Base-by-base conservation (phyloP, 1,139 yeast species). In the Saccharomyces hybrid region DNA sequence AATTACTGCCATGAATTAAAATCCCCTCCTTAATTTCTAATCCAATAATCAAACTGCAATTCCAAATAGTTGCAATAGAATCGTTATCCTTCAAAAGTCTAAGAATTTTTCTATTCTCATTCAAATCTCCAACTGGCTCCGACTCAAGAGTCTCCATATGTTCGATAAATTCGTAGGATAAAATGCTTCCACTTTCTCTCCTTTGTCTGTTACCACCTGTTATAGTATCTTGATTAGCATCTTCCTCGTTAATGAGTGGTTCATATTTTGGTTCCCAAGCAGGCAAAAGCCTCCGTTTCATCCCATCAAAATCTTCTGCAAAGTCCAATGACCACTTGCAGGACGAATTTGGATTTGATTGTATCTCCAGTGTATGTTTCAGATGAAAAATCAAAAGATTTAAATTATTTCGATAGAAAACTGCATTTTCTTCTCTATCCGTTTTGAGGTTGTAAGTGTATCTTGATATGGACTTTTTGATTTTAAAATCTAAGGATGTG, bases 21-120 rank as follows among this genome's bases (percentile, higher is more conserved):
- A 88, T 75, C 38, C 93, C 87, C 64, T 88, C 95, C 26, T 78
- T 73, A 0, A 90, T 82, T 25, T 83, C 87, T 25, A 88, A 71
- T 0, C 96, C 96, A 56, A 84, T 73, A 26, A 88, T 80, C 53
- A 83, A 83, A 57, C 90, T 81, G 2, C 86, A 81, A 67, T 88
- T 88, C 84, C 88, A 83, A n/a, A 88, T 70, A 8, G 81, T 80
- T n/a, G 74, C 76, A 28, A 88, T 86, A 53, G 77, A 78, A 65
- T 88, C 97, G 14, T 88, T 87, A 55, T 81, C 77, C 62, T 74
- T 83, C 52, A 88, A 70, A 61, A 86, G 80, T 56, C 91, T 75
- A 30, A 88, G 71, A 0, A 88, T 86, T 63, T 84, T 84, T 54
- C 95, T 73, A 66, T 88, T 87, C 61, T 81, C 82, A 64, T 87